Evolutionary conservation across 345 rosid genomes (phyloP), one percentile per base, ranked within the genome.

Genomic region (Ceriops zippeliana): DNA sequence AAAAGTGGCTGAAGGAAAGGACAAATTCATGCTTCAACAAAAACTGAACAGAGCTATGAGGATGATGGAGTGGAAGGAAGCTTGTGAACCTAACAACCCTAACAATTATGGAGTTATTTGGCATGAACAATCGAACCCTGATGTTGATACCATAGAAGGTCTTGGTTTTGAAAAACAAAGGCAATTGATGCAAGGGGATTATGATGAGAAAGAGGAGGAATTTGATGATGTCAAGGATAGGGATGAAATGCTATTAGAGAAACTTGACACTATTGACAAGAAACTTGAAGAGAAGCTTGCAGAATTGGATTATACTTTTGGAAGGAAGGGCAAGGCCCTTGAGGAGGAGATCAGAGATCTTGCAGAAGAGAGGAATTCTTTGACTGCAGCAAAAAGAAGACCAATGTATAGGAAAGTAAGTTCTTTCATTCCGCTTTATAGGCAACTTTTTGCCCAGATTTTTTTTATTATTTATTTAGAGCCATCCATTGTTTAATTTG

Each of bases 201-300:
- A 73, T 61, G 79, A 69, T 52, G 82, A 70, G 61, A 90, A 86
- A 16, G 91, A 86, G 61, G 95, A 85, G 58, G 96, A 89, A 83
- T 91, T 86, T 86, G 97, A 93, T 88, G 97, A 93, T 77, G 80
- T 89, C 91, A 89, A 88, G 81, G 98, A 91, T 76, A 84, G 73
- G 79, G 97, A 91, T 80, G 85, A 89, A 70, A 86, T 86, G 60
- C 62, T 93, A 61, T 70, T 91, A 63, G 90, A 81, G 81, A 81
- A 89, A 81, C 86, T 93, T 34, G 84, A 88, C 80, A 89, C 81
- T 27, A 88, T 93, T 9, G 98, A 93, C 76, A 85, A 79, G 86
- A 85, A 81, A 67, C 91, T 93, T 63, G 97, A 93, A 68, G 89
- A 78, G 75, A 93, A 88, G 83, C 83, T 93, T 37, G 89, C 95